Evolutionary conservation across 305 asterid genomes (phyloP).

Genomic region (Solanum chacoense): DNA sequence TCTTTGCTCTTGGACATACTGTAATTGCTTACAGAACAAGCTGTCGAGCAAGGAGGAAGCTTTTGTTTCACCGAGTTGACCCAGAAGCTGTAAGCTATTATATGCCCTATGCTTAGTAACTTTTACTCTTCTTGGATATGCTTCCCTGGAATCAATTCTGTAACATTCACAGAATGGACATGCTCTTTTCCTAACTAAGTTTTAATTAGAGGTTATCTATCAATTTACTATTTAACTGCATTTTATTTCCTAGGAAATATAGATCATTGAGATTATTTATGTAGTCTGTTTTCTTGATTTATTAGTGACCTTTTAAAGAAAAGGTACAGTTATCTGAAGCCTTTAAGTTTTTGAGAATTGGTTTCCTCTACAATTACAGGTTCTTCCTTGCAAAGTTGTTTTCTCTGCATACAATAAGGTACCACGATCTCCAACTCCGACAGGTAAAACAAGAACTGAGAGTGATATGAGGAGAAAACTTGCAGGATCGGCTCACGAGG

Average conservation of each 20-base stretch:
- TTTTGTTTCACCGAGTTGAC: slow-evolving; percentile 73
- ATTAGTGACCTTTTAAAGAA: neutral
- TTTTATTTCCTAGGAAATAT: neutral
- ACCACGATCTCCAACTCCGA: slow-evolving; percentile 86
- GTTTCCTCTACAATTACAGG: slow-evolving; percentile 36
- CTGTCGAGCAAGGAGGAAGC: slow-evolving; percentile 90
- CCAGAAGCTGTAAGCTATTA: slow-evolving; percentile 67
- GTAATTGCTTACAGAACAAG: slow-evolving; percentile 88
- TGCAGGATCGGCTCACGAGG: slow-evolving; percentile 36
- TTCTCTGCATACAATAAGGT: slow-evolving; percentile 78
- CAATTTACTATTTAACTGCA: neutral
- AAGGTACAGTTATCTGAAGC: neutral
- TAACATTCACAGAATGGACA: neutral
- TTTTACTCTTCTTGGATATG: neutral
- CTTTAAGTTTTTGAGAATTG: neutral
- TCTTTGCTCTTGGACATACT: slow-evolving; percentile 90
- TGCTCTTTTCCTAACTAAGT: neutral
- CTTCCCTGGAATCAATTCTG: neutral
- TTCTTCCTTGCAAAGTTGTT: slow-evolving; percentile 50
- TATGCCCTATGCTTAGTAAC: neutral
- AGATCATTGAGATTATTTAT: neutral
- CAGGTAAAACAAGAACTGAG: slow-evolving; percentile 54
- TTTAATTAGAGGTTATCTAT: neutral
- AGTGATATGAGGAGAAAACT: slow-evolving; percentile 52
- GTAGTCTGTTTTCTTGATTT: neutral